Evolutionary conservation across 2,329 filamentous ascomycete genomes (phyloP).

Genomic region (Phoma sp.): DNA sequence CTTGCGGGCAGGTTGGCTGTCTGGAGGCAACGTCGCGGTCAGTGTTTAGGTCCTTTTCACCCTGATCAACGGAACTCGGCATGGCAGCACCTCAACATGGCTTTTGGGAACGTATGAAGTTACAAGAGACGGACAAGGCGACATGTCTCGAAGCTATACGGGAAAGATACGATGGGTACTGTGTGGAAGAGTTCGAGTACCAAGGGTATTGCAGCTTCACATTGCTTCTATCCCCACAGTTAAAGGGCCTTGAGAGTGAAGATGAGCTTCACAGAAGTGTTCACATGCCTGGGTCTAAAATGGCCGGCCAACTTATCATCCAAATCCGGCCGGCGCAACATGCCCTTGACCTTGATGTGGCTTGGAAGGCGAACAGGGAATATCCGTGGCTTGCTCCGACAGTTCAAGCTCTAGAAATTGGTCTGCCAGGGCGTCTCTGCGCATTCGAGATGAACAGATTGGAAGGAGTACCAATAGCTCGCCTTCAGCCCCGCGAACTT

Average conservation of each 20-base stretch:
- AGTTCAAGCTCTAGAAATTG: constrained; percentile 13
- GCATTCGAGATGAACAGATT: constrained; percentile 40
- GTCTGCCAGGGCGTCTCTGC: constrained; percentile 20
- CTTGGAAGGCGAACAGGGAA: constrained; percentile 23
- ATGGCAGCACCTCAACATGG: not conserved
- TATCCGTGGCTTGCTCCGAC: constrained; percentile 38
- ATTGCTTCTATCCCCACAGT: constrained; percentile 5
- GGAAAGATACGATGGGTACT: constrained; percentile 5
- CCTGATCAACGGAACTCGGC: not conserved
- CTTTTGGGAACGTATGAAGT: constrained; percentile 25
- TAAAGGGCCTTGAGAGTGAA: too few relatives aligned
- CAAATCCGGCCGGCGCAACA: constrained; percentile 40
- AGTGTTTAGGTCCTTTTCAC: too few relatives aligned
- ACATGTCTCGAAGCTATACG: constrained; percentile 19
- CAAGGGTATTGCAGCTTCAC: constrained; percentile 39
- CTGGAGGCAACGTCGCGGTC: not conserved
- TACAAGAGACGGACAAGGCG: constrained; percentile 17
- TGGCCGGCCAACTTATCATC: constrained; percentile 19
- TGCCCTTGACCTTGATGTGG: constrained; percentile 30
- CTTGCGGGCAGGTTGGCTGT: not conserved
- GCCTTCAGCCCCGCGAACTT: constrained; percentile 14
- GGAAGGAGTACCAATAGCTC: constrained; percentile 32
- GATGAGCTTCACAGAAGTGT: not conserved
- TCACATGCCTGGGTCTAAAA: too few relatives aligned
- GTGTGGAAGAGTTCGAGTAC: constrained; percentile 22